phyloP scores from a whole-genome alignment of 495 filamentous ascomycete species.

The Aspergillus affinis region DNA sequence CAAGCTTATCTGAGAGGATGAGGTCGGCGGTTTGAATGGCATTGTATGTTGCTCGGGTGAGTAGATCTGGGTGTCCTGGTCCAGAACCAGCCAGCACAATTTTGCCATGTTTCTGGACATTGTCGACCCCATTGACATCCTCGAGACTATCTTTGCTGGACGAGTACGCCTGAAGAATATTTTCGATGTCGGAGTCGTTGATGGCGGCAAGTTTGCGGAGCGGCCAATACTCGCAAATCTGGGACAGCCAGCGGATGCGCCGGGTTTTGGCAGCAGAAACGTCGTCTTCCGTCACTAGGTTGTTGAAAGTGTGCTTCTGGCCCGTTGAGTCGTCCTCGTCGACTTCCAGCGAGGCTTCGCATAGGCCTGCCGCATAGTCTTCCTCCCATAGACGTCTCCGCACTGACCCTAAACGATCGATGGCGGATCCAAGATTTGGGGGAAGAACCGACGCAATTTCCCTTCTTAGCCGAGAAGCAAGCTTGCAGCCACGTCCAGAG shows the following conservation, averaged over 20 bases:
- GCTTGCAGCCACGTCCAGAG: constrained; percentile 91
- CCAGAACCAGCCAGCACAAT: constrained; percentile 93
- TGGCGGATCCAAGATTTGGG: constrained; percentile 75
- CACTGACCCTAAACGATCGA: constrained; percentile 74
- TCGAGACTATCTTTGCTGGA: constrained; percentile 25
- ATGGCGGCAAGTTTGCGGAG: constrained; percentile 76
- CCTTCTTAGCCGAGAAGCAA: constrained; percentile 84
- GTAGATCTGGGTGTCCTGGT: constrained; percentile 86
- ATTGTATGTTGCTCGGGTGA: constrained; percentile 84
- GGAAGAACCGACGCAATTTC: constrained; percentile 84
- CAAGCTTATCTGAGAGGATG: constrained; percentile 93
- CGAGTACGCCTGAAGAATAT: constrained; percentile 67
- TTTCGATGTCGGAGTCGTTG: constrained; percentile 73
- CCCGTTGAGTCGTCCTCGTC: constrained; percentile 81
- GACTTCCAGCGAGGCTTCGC: constrained; percentile 44
- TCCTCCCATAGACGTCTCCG: constrained; percentile 77
- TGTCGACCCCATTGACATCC: constrained; percentile 21
- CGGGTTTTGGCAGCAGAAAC: constrained; percentile 72
- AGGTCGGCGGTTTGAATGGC: constrained; percentile 83
- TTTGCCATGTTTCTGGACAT: constrained; percentile 47
- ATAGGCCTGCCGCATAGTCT: constrained; percentile 58
- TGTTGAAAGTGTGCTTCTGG: constrained; percentile 87
- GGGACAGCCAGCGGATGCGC: constrained; percentile 87
- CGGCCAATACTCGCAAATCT: constrained; percentile 99
- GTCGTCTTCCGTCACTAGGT: constrained; percentile 71